Conservation (phyloP, 1,284 basidiomycete species). For the Moesziomyces globuligerus region DNA sequence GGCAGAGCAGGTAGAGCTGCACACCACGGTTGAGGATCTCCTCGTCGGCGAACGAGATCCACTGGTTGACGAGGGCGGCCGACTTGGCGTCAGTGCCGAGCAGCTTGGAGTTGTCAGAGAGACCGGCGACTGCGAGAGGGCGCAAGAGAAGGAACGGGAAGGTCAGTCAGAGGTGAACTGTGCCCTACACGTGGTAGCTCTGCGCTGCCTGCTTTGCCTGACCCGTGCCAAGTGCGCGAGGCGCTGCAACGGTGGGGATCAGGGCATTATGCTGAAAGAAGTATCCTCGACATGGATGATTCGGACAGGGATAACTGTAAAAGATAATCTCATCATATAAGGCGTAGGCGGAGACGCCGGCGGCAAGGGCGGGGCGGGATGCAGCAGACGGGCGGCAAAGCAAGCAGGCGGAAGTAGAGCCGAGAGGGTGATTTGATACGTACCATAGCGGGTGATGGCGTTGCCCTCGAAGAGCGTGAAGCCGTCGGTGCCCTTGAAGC, state of each 20-base stretch:
- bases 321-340: slow-evolving; percentile 69
- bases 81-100: slow-evolving; percentile 72
- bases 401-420: background rate
- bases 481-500: slow-evolving; percentile 80
- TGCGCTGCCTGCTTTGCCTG: slow-evolving; percentile 4
- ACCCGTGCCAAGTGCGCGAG: background rate
- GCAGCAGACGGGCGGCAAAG: background rate
- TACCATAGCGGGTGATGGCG: slow-evolving; percentile 88
- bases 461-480: slow-evolving; percentile 81
- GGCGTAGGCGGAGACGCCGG: background rate
- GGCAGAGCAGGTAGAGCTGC: slow-evolving; percentile 42
- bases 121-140: slow-evolving; percentile 74
- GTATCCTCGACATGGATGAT: slow-evolving; percentile 73
- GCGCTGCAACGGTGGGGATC: slow-evolving; percentile 14
- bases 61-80: slow-evolving; percentile 76
- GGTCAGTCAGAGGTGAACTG: too few species aligned
- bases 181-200: too few species aligned
- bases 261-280: slow-evolving; percentile 57
- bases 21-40: slow-evolving; percentile 69
- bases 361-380: slow-evolving; percentile 9
- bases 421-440: slow-evolving; percentile 69
- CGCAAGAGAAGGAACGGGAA: background rate
- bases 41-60: slow-evolving; percentile 75
- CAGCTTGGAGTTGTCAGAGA: slow-evolving; percentile 77
- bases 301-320: slow-evolving; percentile 67